phyloP scores from a whole-genome alignment of 1,284 basidiomycete genomes.

The Heterobasidion irregulare region DNA sequence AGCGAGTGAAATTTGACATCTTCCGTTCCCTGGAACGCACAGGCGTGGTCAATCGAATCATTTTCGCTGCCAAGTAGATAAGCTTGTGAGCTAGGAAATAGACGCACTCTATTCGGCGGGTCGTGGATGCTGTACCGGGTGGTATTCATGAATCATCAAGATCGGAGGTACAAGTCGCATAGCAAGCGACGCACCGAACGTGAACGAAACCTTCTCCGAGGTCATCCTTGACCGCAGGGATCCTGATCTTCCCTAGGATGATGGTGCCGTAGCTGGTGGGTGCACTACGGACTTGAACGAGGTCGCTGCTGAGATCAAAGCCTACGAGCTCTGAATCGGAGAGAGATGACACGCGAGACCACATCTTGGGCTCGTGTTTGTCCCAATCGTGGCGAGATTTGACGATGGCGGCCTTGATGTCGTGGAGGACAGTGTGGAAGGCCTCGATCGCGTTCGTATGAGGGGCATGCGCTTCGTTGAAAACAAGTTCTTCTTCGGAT shows the following conservation, averaged over 20 bases:
- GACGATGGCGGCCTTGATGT: conserved; percentile 55
- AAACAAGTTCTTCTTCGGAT: conserved; percentile 40
- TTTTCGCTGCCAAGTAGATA: neutral
- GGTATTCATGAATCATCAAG: neutral
- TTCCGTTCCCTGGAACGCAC: conserved; percentile 44
- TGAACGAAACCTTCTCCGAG: conserved; percentile 62
- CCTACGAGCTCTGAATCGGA: conserved; percentile 41
- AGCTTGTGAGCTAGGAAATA: conserved; percentile 1
- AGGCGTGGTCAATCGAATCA: neutral
- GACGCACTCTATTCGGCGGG: conserved; percentile 56
- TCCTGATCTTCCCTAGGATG: conserved; percentile 67
- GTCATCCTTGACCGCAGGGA: conserved; percentile 55
- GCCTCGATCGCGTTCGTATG: conserved; percentile 51
- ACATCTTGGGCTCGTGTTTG: conserved; percentile 67
- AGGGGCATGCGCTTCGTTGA: conserved; percentile 54
- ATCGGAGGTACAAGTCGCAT: neutral
- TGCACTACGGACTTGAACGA: conserved; percentile 45
- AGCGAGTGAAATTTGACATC: conserved; percentile 67
- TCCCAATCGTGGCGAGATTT: conserved; percentile 64
- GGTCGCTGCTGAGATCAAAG: conserved; percentile 48
- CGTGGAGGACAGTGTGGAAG: conserved; percentile 42
- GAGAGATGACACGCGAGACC: conserved; percentile 46
- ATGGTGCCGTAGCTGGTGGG: conserved; percentile 56
- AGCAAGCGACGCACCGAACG: conserved; percentile 45
- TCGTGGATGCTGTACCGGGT: conserved; percentile 49